Percentiles rank a stretch among this genome's conserved stretches.
Conservation (phyloP, 345 rosid species). For the Eucalyptus caleyi region DNA sequence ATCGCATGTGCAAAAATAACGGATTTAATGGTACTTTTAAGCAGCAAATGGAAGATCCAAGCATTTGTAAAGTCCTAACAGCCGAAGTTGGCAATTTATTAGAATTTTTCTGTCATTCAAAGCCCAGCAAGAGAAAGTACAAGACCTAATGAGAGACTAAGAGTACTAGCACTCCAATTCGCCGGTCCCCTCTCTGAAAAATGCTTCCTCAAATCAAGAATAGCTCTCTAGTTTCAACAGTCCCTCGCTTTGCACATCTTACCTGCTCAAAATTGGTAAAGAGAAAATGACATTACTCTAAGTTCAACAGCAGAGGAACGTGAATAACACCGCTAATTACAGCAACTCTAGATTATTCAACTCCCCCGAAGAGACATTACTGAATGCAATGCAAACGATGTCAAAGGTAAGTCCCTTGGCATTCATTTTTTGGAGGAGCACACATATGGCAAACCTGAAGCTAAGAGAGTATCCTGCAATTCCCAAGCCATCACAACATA, state of each 20-base stretch:
- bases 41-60: background rate
- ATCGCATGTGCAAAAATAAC: background rate
- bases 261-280: background rate
- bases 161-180: background rate
- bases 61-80: background rate
- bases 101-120: background rate
- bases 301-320: background rate
- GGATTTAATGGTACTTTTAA: background rate
- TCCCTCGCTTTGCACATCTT: background rate
- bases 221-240: background rate
- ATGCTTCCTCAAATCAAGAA: background rate
- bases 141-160: background rate
- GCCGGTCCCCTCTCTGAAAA: background rate
- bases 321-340: background rate
- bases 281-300: background rate
- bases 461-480: background rate
- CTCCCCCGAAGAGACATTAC: background rate
- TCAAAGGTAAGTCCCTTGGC: background rate
- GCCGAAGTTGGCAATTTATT: background rate
- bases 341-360: background rate
- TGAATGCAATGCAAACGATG: background rate
- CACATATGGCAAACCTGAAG: background rate
- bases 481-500: background rate
- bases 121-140: background rate
- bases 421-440: background rate